Percentiles rank a stretch among this genome's conserved stretches.
Evolutionary conservation across 768 basidiomycete genomes (phyloP).

Genomic region (Tulasnella sp.): DNA sequence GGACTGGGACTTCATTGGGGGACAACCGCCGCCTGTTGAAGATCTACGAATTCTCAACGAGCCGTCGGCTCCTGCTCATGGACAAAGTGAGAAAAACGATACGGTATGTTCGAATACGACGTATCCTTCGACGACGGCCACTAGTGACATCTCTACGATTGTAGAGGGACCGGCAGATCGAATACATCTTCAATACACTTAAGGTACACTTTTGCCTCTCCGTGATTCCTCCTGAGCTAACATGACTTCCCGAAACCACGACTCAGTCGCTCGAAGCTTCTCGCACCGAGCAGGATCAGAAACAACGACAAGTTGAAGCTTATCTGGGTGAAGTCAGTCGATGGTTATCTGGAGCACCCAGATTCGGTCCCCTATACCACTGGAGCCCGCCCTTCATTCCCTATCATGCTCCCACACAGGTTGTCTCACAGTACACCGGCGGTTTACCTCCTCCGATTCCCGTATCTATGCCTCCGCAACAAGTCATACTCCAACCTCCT

Average conservation of each 20-base stretch:
- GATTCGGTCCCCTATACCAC: background rate
- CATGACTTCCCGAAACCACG: background rate
- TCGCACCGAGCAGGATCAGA: background rate
- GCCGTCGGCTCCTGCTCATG: background rate
- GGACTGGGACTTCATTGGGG: background rate
- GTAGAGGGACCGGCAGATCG: background rate
- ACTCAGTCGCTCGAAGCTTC: background rate
- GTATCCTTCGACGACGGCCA: no score
- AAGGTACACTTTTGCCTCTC: background rate
- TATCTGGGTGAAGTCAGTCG: background rate
- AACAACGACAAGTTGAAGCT: background rate
- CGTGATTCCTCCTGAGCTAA: background rate
- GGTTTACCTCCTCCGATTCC: no score
- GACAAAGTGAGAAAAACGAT: background rate
- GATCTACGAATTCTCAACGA: background rate
- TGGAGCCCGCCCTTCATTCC: no score
- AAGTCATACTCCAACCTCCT: no score
- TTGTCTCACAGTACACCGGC: no score
- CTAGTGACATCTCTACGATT: no score
- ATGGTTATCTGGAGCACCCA: background rate
- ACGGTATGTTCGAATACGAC: background rate
- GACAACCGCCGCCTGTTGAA: background rate
- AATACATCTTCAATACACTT: background rate
- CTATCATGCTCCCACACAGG: no score
- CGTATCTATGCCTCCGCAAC: no score